These are phyloP conservation scores for Pseudozyma flocculosa DNA, from an alignment of 1,284 basidiomycete genomes.

Conservation along the genomic window DNA sequence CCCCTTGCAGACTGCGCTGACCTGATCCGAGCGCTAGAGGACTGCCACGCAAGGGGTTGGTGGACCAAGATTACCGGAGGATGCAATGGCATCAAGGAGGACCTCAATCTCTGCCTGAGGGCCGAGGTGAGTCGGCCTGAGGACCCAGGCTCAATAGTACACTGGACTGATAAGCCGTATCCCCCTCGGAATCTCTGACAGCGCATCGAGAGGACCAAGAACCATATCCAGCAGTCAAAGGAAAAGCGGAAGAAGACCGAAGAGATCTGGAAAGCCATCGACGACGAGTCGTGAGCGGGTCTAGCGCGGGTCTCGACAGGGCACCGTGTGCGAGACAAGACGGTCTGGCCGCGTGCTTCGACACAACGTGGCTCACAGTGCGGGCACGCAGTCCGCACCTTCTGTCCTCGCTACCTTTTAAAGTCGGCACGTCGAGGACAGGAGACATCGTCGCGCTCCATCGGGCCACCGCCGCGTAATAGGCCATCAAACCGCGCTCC, in stretches of 20 bases:
- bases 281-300: conserved; percentile 21
- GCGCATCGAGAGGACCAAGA: conserved; percentile 27
- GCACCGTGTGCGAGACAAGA: no score
- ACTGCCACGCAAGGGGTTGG: conserved; percentile 36
- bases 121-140: conserved; percentile 24
- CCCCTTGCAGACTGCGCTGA: conserved; percentile 43
- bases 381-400: no score
- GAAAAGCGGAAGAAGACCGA: conserved; percentile 32
- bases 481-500: no score
- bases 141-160: not conserved
- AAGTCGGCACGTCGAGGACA: no score
- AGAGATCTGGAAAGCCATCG: conserved; percentile 36
- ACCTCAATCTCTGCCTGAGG: conserved; percentile 43
- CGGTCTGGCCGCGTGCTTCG: no score
- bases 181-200: no score
- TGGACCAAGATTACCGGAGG: conserved; percentile 38
- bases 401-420: no score
- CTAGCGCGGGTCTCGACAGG: no score
- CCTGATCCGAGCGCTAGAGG: conserved; percentile 34
- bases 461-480: no score
- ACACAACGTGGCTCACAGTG: no score
- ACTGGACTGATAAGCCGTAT: no score
- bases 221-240: conserved; percentile 20
- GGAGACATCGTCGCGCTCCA: no score
- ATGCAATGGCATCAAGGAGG: conserved; percentile 44